A percentile compares a stretch with the other conserved stretches of the same genome.
These are phyloP conservation scores for Litchi chinensis DNA, from an alignment of 345 rosid genomes.

Conservation along the genomic window DNA sequence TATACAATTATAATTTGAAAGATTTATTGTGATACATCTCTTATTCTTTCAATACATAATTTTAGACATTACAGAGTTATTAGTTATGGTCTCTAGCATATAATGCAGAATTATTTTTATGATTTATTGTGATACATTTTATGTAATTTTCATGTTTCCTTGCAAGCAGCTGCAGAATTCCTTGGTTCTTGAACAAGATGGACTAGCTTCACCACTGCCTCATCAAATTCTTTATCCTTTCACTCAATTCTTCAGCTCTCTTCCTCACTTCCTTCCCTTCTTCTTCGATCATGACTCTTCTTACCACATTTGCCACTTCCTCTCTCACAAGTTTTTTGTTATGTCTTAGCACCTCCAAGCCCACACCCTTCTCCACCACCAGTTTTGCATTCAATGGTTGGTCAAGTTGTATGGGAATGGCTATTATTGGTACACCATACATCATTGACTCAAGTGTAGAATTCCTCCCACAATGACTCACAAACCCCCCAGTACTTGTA, in stretches of 20 bases:
- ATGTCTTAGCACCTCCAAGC: neutral
- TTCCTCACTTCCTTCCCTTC: neutral
- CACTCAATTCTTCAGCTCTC: neutral
- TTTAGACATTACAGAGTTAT: no score
- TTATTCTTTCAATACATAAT: no score
- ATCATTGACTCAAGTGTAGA: neutral
- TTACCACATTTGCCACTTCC: neutral
- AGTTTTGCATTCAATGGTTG: neutral
- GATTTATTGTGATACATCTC: no score
- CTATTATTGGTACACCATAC: neutral
- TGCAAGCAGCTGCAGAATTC: neutral
- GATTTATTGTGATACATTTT: no score
- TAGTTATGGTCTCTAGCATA: no score
- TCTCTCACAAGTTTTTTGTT: neutral
- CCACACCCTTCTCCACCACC: neutral
- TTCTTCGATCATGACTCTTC: neutral
- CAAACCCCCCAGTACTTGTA: neutral
- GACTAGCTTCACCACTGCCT: neutral
- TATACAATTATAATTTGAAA: no score
- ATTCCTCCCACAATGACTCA: neutral
- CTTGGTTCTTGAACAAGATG: neutral
- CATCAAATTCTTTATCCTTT: neutral
- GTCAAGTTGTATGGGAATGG: neutral
- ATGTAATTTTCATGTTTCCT: no score
- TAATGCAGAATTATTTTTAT: no score